A percentile compares a stretch with the other conserved stretches of the same genome.
phyloP scores from a whole-genome alignment of 225 moss, liverwort and hornwort genomes.

The Sphagnum contortum region DNA sequence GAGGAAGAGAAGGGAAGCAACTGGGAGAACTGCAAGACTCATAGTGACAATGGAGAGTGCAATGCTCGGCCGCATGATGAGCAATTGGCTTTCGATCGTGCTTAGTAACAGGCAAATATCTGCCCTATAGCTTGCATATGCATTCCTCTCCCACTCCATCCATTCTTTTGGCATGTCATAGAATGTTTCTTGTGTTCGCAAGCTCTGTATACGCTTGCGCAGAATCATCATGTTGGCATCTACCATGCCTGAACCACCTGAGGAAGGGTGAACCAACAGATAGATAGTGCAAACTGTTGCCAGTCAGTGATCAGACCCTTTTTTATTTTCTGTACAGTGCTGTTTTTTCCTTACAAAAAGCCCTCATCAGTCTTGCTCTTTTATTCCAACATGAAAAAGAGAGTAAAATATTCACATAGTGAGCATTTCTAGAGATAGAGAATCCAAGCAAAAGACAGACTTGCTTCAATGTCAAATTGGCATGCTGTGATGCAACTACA shows the following conservation, averaged over 20 bases:
- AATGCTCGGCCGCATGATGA: constrained; percentile 57
- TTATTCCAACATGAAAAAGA: neutral
- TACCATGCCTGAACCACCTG: constrained; percentile 55
- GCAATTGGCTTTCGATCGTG: constrained; percentile 52
- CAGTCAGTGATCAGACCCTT: too few relatives aligned
- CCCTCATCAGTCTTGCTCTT: neutral
- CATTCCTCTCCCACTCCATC: constrained; percentile 89
- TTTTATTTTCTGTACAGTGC: too few relatives aligned
- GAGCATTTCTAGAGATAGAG: neutral
- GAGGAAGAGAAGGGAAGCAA: constrained; percentile 53
- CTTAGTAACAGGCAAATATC: constrained; percentile 58
- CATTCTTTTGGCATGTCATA: constrained; percentile 57
- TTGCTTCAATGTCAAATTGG: too few relatives aligned
- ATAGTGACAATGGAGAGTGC: constrained; percentile 42
- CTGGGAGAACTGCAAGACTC: constrained; percentile 56
- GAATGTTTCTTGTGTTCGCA: constrained; percentile 57
- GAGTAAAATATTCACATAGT: neutral
- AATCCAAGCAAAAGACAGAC: neutral
- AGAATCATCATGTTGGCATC: constrained; percentile 84
- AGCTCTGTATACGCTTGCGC: constrained; percentile 72
- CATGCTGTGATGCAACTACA: too few relatives aligned
- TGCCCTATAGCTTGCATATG: constrained; percentile 59
- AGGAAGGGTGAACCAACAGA: neutral
- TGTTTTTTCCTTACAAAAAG: neutral
- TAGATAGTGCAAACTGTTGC: neutral